phyloP scores from a whole-genome alignment of 495 filamentous ascomycete species.

The Tuber aestivum region DNA sequence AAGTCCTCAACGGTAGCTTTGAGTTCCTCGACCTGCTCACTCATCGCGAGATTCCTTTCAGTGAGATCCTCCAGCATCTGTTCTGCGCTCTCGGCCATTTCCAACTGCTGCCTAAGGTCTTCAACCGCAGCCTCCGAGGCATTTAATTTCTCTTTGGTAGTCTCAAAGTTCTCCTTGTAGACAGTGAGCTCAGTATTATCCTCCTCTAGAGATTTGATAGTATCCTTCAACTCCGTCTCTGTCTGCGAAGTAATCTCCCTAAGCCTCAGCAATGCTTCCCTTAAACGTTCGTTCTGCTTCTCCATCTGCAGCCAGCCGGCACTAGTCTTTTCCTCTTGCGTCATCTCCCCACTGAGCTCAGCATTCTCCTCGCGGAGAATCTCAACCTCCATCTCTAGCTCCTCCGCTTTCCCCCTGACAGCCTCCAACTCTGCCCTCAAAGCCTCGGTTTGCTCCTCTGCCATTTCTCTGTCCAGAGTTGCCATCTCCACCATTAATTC shows the following conservation, averaged over 20 bases:
- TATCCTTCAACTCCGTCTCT: slow-evolving; percentile 68
- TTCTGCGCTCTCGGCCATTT: slow-evolving; percentile 78
- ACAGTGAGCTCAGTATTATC: slow-evolving; percentile 67
- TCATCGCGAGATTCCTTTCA: slow-evolving; percentile 72
- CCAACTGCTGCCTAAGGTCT: slow-evolving; percentile 83
- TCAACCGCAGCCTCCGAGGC: slow-evolving; percentile 71
- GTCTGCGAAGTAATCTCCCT: slow-evolving; percentile 81
- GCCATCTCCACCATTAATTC: slow-evolving; percentile 82
- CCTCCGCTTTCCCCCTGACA: slow-evolving; percentile 67
- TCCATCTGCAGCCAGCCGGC: slow-evolving; percentile 90
- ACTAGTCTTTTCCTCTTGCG: slow-evolving; percentile 75
- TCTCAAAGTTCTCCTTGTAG: slow-evolving; percentile 65
- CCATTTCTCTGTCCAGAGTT: slow-evolving; percentile 88
- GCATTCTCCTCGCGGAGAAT: slow-evolving; percentile 80
- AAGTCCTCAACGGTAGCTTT: slow-evolving; percentile 74
- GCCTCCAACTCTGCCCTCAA: slow-evolving; percentile 74
- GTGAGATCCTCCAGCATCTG: slow-evolving; percentile 89
- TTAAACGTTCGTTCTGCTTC: slow-evolving; percentile 77
- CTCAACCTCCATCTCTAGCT: slow-evolving; percentile 80
- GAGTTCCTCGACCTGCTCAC: slow-evolving; percentile 76
- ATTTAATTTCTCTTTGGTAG: slow-evolving; percentile 63
- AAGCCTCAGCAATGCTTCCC: slow-evolving; percentile 74
- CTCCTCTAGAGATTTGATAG: slow-evolving; percentile 71
- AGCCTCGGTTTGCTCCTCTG: slow-evolving; percentile 81
- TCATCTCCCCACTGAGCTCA: slow-evolving; percentile 75